Evolutionary conservation across 2,329 filamentous ascomycete genomes (phyloP), one percentile per base, ranked within the genome.

Genomic region (Diaporthe destruens): DNA sequence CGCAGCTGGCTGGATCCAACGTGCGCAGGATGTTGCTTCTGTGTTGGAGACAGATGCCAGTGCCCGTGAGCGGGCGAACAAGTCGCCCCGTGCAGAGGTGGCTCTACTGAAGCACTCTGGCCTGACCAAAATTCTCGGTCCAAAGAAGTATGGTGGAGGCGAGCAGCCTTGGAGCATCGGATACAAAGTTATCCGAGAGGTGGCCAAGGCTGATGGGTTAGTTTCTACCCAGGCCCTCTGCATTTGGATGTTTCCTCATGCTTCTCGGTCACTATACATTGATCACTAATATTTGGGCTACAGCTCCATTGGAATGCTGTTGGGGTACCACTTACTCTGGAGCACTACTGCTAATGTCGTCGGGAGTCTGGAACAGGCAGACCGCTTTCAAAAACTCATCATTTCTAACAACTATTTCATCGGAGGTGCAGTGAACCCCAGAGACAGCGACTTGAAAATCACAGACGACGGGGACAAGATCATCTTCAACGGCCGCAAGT

Each of bases 261-360:
- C 36, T 12, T 39, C 36, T 39, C 12, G 36, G 36, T 12, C 23
- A 49, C 12, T 11, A 4, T 7, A 5, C 2, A 29, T 56, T 29
- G 11, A 39, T 20, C 14, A 8, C 53, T 61, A 6, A 51, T 63
- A 3, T 29, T 57, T 6, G 34, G 11, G 18, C 16, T 20, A 25
- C 11, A 86, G 84, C 0, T 90, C 88, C 0, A 82, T 92, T 42
- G 90, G 90, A 1, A 91, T 91, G 89, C 84, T 92, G 0, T 82
- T 92, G 0, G 90, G 89, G 0, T 92, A 92, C 75, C 90, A 92
- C 76, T 81, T 92, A 6, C 82, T 91, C 9, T 92, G 90, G 90
- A 89, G 87, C 0, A 88, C 85, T 0, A 91, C 88, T 0, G 89
- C 88, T 20, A 88, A 87, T 72, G 82, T 92, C 0, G 87, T 92